These are phyloP conservation scores for Candida germanica DNA, from an alignment of 805 yeast genomes.

Conservation along the genomic window DNA sequence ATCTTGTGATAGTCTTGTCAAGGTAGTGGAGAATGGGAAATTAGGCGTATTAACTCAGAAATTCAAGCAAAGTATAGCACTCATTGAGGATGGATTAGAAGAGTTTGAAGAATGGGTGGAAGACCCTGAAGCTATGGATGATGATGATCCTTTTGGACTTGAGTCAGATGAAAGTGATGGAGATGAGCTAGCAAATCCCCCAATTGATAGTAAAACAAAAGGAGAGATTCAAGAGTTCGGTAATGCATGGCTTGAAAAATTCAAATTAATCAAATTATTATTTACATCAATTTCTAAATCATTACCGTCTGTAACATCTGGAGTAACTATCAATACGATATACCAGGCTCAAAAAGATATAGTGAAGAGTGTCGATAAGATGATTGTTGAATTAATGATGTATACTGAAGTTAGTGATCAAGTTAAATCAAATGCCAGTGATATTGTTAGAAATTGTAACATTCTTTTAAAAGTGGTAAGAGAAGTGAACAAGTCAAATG, in stretches of 20 bases:
- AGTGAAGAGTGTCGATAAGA: constrained; percentile 51
- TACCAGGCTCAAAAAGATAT: constrained; percentile 40
- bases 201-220: constrained; percentile 15
- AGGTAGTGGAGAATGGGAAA: constrained; percentile 47
- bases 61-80: constrained; percentile 39
- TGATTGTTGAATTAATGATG: constrained; percentile 56
- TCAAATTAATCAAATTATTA: constrained; percentile 56
- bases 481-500: constrained; percentile 46
- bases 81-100: constrained; percentile 57
- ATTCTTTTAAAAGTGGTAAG: constrained; percentile 38
- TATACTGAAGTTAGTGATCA: constrained; percentile 41
- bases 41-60: constrained; percentile 49
- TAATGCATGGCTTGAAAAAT: constrained; percentile 48
- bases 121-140: constrained; percentile 51
- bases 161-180: constrained; percentile 31
- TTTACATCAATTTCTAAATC: constrained; percentile 59
- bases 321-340: constrained; percentile 47
- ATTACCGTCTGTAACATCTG: constrained; percentile 44
- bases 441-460: constrained; percentile 25
- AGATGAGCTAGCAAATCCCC: constrained; percentile 19
- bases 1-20: constrained; percentile 49
- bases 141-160: constrained; percentile 54
- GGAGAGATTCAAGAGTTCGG: constrained; percentile 39
- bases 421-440: constrained; percentile 20
- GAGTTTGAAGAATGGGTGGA: constrained; percentile 71